These are phyloP conservation scores for Pseudogymnoascus sp. DNA, from an alignment of 2,329 filamentous ascomycete genomes.

Conservation along the genomic window DNA sequence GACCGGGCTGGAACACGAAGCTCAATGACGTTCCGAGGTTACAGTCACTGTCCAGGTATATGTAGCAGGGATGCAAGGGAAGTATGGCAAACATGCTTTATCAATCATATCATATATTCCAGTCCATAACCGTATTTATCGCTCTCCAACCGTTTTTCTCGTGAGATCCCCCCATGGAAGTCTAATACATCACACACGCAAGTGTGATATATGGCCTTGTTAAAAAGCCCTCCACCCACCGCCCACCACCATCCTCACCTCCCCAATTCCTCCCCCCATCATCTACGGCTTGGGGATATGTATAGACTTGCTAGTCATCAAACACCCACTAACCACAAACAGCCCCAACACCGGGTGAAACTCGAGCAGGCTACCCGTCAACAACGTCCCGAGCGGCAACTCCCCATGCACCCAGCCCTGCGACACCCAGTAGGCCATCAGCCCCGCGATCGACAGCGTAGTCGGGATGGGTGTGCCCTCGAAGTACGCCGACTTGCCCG, in stretches of 20 bases:
- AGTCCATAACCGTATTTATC: not conserved
- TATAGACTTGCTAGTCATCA: conserved; percentile 93
- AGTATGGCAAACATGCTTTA: not conserved
- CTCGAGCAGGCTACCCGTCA: conserved; percentile 62
- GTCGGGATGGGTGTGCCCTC: conserved; percentile 96
- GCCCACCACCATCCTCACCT: not conserved
- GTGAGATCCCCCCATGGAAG: not conserved
- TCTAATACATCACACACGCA: not conserved
- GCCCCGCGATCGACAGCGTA: conserved; percentile 66
- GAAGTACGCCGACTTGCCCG: conserved; percentile 90
- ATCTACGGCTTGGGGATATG: conserved; percentile 80
- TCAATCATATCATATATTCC: not conserved
- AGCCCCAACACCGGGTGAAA: conserved; percentile 76
- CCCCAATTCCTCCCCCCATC: not conserved
- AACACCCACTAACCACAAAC: conserved; percentile 81
- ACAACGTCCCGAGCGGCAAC: conserved; percentile 68
- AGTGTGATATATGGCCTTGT: not conserved
- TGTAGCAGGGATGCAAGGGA: not conserved
- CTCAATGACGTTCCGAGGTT: not conserved
- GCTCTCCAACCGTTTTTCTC: not conserved
- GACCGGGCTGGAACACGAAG: not conserved
- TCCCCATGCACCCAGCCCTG: conserved; percentile 71
- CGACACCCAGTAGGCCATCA: conserved; percentile 87
- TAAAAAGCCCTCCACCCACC: not conserved
- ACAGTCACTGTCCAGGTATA: not conserved